Percentiles rank a stretch among this genome's conserved stretches.
Conservation (phyloP, 2,329 filamentous ascomycete genomes). For the Penicillium sp. region DNA sequence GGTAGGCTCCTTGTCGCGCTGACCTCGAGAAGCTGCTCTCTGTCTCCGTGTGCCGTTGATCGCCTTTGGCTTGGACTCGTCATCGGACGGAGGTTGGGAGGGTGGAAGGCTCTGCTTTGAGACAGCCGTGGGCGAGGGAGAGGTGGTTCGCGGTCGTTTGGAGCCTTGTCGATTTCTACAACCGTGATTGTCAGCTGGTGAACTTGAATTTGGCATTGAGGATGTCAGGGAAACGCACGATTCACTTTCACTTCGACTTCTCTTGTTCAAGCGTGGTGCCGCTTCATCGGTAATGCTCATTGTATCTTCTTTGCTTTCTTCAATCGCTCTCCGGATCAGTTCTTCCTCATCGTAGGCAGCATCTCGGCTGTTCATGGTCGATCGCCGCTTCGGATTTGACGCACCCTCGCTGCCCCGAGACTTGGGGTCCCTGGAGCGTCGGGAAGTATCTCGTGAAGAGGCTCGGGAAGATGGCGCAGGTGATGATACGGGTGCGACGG, state of each 20-base stretch:
- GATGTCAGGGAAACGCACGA: constrained; percentile 68
- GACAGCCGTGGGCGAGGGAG: constrained; percentile 69
- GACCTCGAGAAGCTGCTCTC: constrained; percentile 62
- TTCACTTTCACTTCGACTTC: constrained; percentile 88
- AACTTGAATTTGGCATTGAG: constrained; percentile 16
- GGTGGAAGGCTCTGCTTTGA: constrained; percentile 56
- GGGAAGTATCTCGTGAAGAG: constrained; percentile 49
- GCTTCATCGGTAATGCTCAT: constrained; percentile 60
- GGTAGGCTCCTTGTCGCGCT: constrained; percentile 54
- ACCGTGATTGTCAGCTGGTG: constrained; percentile 34
- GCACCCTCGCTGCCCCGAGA: constrained; percentile 59
- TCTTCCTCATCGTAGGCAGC: constrained; percentile 96
- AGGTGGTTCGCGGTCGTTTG: constrained; percentile 85
- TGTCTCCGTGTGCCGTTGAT: constrained; percentile 61
- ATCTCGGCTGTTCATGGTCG: constrained; percentile 96
- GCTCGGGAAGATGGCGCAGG: constrained; percentile 52
- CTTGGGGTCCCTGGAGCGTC: constrained; percentile 49
- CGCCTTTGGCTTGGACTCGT: constrained; percentile 60
- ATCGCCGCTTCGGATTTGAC: constrained; percentile 78
- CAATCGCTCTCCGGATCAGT: constrained; percentile 83
- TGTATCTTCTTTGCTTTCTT: constrained; percentile 88
- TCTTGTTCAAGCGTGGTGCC: constrained; percentile 72
- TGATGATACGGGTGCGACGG: constrained; percentile 58
- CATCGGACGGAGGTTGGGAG: constrained; percentile 64
- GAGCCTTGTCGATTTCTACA: constrained; percentile 70